phyloP scores from a whole-genome alignment of 2,329 filamentous ascomycete genomes.

The Curvularia spicifera region DNA sequence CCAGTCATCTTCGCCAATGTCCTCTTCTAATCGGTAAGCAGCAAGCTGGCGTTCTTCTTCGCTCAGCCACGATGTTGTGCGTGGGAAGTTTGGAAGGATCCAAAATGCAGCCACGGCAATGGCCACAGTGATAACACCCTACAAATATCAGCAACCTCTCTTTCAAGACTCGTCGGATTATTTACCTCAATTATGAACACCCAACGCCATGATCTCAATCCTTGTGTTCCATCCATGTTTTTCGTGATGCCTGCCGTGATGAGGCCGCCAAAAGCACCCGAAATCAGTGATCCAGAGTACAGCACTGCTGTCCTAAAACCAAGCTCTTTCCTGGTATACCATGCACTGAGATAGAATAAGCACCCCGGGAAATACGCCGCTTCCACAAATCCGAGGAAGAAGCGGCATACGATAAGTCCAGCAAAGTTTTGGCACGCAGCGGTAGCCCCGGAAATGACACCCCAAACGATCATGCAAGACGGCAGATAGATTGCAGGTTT shows the following conservation, averaged over 20 bases:
- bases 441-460: constrained; percentile 49
- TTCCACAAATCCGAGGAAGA: constrained; percentile 62
- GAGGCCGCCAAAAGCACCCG: constrained; percentile 73
- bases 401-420: constrained; percentile 56
- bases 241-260: constrained; percentile 66
- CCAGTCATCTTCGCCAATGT: constrained; percentile 52
- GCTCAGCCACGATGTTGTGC: constrained; percentile 51
- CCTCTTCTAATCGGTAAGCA: constrained; percentile 46
- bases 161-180: background rate
- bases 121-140: constrained; percentile 68
- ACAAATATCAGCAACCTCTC: background rate
- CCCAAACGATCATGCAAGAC: constrained; percentile 52
- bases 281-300: constrained; percentile 72
- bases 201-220: constrained; percentile 69
- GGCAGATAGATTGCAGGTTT: constrained; percentile 51
- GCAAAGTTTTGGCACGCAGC: constrained; percentile 54
- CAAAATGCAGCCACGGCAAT: constrained; percentile 65
- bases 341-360: constrained; percentile 67
- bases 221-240: constrained; percentile 66
- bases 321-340: constrained; percentile 74
- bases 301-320: constrained; percentile 69
- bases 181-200: constrained; percentile 69
- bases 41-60: constrained; percentile 50
- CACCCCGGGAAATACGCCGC: constrained; percentile 63
- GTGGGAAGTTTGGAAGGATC: constrained; percentile 72